Evolutionary conservation across 352 stramenopile species (phyloP), one percentile per base, ranked within the genome.

Genomic region (Globisporangium barbulae): DNA sequence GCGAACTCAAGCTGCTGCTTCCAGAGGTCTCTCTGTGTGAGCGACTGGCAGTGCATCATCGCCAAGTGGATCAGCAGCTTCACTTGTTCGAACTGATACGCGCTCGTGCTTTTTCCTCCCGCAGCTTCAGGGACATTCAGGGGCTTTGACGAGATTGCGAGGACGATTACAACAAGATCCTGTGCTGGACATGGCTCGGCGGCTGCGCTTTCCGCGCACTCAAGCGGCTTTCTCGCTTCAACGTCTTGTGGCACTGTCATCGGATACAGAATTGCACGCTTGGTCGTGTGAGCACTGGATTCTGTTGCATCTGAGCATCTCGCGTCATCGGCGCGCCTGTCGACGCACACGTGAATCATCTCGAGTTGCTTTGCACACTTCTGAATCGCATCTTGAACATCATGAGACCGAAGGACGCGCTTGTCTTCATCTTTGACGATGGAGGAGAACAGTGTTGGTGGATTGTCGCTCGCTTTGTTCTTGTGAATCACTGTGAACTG

Each of bases 41-140:
- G 25, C 3, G 48, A 28, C 5, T 44, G 56, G 39, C 48, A 69
- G 42, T 42, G 55, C 13, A 48, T 31, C 6, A 19, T 28, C 13
- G 63, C 57, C 22, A 58, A 13, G 33, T 21, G 25, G 31, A 63
- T 30, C 5, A 69, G 48, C 19, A 54, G 19, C 9, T 35, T 25
- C 6, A 61, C 48, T 37, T 58, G 37, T 2, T 64, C 21, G 13
- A 69, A 22, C 25, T 69, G 47, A 28, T 64, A 55, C 41, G 8
- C 5, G 30, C 53, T 22, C 19, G 56, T n/a, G 21, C 28, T 15
- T 0, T 17, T 21, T 4, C 13, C 25, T 33, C 42, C 19, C 9
- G 2, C 19, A 17, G 6, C 8, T 2, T 19, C 13, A 8, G 2
- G 19, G 2, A 10, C 7, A 5, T 28, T 19, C 41, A 49, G 31